phyloP scores from a whole-genome alignment of 2,329 filamentous ascomycete species.

The Venturia aucupariae region DNA sequence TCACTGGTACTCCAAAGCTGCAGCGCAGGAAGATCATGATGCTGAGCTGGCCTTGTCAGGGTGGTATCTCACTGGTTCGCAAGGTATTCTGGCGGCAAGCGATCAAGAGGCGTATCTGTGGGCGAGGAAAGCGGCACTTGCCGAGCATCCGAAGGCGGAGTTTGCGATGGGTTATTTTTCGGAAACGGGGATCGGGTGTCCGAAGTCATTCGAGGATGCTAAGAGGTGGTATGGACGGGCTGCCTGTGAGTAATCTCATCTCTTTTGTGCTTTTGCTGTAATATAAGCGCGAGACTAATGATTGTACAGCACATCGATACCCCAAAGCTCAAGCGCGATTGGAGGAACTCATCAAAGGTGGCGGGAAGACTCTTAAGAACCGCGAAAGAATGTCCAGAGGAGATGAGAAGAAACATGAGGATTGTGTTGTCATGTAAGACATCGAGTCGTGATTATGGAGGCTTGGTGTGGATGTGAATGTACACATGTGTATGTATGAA shows the following conservation, averaged over 20 bases:
- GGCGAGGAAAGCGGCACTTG: conserved; percentile 85
- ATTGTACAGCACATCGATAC: conserved; percentile 71
- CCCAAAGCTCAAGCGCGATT: conserved; percentile 86
- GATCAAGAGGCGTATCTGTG: conserved; percentile 96
- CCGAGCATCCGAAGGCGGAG: conserved; percentile 84
- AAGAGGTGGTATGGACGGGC: conserved; percentile 98
- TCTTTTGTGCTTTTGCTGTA: background rate
- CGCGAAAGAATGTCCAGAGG: conserved; percentile 13
- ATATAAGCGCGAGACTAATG: conserved; percentile 16
- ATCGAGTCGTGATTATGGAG: background rate
- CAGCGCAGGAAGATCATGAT: conserved; percentile 89
- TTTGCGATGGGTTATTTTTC: conserved; percentile 98
- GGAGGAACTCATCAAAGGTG: conserved; percentile 79
- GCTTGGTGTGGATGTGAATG: background rate
- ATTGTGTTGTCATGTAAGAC: conserved; percentile 14
- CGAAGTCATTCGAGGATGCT: conserved; percentile 82
- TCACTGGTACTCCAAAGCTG: conserved; percentile 86
- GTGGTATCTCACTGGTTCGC: conserved; percentile 85
- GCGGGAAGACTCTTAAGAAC: conserved; percentile 57
- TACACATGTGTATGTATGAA: background rate
- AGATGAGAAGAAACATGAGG: conserved; percentile 13
- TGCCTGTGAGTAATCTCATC: conserved; percentile 60
- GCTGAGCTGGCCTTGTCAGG: conserved; percentile 56
- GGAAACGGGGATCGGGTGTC: conserved; percentile 84
- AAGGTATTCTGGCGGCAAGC: conserved; percentile 79